Evolutionary conservation across 208 protist genomes (phyloP).

Genomic region (Trypanosoma caninum): DNA sequence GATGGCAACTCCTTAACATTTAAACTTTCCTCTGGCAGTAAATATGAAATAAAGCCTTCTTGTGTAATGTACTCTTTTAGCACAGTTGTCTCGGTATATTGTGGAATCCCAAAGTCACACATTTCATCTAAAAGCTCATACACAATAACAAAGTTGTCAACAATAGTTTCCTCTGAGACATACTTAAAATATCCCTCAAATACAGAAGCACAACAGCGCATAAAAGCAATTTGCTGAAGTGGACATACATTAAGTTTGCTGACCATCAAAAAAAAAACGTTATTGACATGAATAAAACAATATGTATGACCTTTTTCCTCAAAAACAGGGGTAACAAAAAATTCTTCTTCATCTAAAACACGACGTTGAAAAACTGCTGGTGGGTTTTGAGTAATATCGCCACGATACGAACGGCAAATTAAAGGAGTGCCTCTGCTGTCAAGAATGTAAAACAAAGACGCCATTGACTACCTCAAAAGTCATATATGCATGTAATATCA

Average conservation of each 20-base stretch:
- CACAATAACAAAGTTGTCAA: conserved; percentile 98
- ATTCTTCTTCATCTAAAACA: conserved; percentile 94
- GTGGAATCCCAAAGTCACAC: conserved; percentile 99
- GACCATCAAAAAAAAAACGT: conserved; percentile 94
- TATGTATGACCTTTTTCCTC: conserved; percentile 92
- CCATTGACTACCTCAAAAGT: conserved; percentile 39
- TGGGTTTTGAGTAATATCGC: conserved; percentile 91
- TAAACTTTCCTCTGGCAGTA: conserved; percentile 35
- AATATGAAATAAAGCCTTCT: conserved; percentile 55
- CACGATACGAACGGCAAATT: conserved; percentile 95
- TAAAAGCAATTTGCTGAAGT: conserved; percentile 93
- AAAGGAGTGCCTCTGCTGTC: conserved; percentile 93
- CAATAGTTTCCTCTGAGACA: conserved; percentile 94
- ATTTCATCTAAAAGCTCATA: conserved; percentile 99
- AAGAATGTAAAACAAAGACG: conserved; percentile 92
- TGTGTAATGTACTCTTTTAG: conserved; percentile 97
- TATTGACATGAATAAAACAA: conserved; percentile 94
- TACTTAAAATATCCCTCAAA: conserved; percentile 95
- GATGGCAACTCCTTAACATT: conserved; percentile 51
- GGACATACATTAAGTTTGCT: conserved; percentile 95
- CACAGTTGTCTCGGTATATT: conserved; percentile 94
- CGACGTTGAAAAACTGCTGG: conserved; percentile 79
- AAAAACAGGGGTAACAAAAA: conserved; percentile 90
- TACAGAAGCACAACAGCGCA: conserved; percentile 90
- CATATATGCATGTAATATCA: neutral